phyloP scores from a whole-genome alignment of 192 early-diverging fungal genomes.

The Entophlyctis luteolus region DNA sequence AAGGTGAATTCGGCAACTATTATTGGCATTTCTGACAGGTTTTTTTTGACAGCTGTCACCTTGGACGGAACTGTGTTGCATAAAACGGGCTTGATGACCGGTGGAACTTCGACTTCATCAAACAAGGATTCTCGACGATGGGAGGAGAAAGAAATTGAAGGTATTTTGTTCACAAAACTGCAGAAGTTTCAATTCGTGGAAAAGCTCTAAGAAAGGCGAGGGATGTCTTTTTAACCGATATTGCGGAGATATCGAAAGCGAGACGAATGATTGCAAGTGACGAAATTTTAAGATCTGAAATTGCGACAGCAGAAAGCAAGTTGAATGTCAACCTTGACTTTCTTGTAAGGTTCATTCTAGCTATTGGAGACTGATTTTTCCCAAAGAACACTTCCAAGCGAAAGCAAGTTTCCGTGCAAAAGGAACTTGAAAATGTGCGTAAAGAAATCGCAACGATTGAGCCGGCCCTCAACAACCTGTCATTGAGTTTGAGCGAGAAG shows the following conservation, averaged over 20 bases:
- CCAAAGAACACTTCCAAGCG: slow-evolving; percentile 19
- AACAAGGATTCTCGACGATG: slow-evolving; percentile 61
- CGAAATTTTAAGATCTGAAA: slow-evolving; percentile 29
- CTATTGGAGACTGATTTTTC: not conserved
- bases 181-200: not conserved
- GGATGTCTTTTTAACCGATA: slow-evolving; percentile 64
- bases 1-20: slow-evolving; percentile 54
- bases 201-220: slow-evolving; percentile 57
- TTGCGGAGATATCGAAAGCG: slow-evolving; percentile 63
- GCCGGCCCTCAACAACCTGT: slow-evolving; percentile 3
- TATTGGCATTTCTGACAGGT: not conserved
- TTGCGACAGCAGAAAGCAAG: slow-evolving; percentile 27
- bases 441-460: slow-evolving; percentile 10
- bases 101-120: slow-evolving; percentile 43
- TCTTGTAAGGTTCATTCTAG: slow-evolving; percentile 31
- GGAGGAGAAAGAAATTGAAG: slow-evolving; percentile 87
- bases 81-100: slow-evolving; percentile 94
- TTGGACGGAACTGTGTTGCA: slow-evolving; percentile 94
- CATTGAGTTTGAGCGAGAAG: slow-evolving; percentile 7
- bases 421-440: slow-evolving; percentile 49
- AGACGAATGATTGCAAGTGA: slow-evolving; percentile 51
- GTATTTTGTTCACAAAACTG: slow-evolving; percentile 33
- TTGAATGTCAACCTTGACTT: slow-evolving; percentile 63
- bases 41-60: slow-evolving; percentile 60
- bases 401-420: slow-evolving; percentile 28